Evolutionary conservation across 83 land plant species (phyloP), one percentile per base, ranked within the genome.

Genomic region (Picea mariana): DNA sequence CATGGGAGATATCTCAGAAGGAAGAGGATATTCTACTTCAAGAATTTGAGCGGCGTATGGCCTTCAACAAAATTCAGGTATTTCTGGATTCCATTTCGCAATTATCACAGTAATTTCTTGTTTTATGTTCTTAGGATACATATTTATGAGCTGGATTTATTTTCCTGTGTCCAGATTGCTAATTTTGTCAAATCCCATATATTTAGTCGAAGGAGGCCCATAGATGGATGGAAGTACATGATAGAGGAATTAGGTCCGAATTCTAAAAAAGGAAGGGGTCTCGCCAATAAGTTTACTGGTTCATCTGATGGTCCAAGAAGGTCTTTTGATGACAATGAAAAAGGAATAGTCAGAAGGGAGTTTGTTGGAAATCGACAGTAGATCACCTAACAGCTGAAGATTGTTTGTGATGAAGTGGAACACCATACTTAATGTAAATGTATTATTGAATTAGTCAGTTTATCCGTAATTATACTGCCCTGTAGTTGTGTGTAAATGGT

Each of bases 181-280:
- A 89, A 92, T 55, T 95, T 95, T 69, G 85, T 95, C 47, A 95
- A 95, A 81, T 87, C 88, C 20, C 95, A 95, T 82, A 91, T 93
- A 81, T 93, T 91, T 81, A 91, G 96, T 62, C 85, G 96, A 66
- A 85, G 97, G 83, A 81, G 97, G 79, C 97, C 97, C 12, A 87
- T 93, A 16, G 96, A 95, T 84, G 97, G 97, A 11, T 95, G 97
- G 97, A 95, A 91, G 61, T 91, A 95, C 89, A 93, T 93, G 91
- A 91, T 95, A 69, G 96, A 95, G 81, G 92, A 84, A 77, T 31
- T 95, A 15, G 97, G 97, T 11, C 94, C 93, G 24, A 90, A 95
- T 83, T 86, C 94, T 15, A 91, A 80, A 83, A 91, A 64, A 80
- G 87, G 92, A 17, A 91, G 91, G 59, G 95, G 95, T 21, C 87